Percentiles rank a stretch among this genome's conserved stretches.
These are phyloP conservation scores for Gremmenia infestans DNA, from an alignment of 2,329 filamentous ascomycete species.

Conservation along the genomic window DNA sequence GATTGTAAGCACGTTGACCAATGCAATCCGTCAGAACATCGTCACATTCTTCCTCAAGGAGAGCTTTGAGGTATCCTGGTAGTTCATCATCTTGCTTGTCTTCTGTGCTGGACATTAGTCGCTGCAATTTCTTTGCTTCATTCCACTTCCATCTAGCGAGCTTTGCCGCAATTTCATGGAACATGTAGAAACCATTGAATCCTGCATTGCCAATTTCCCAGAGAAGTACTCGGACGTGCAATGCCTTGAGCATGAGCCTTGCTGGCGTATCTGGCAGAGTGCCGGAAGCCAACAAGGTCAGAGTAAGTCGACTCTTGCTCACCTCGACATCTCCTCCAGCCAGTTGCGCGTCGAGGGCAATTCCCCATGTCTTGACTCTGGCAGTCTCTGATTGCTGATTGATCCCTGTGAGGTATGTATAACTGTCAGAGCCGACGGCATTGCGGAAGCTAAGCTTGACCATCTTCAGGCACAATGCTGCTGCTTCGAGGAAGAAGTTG, in stretches of 20 bases:
- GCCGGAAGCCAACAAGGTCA: constrained; percentile 82
- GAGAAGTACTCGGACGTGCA: constrained; percentile 84
- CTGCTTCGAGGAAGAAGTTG: constrained; percentile 78
- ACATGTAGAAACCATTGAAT: constrained; percentile 57
- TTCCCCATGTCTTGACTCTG: constrained; percentile 86
- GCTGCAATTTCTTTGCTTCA: constrained; percentile 64
- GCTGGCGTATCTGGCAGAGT: constrained; percentile 80
- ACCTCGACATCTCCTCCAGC: constrained; percentile 87
- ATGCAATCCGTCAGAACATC: constrained; percentile 74
- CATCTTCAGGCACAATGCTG: constrained; percentile 74
- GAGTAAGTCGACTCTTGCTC: constrained; percentile 76
- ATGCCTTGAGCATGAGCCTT: constrained; percentile 83
- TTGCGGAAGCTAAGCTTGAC: constrained; percentile 77
- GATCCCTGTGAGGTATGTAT: constrained; percentile 72
- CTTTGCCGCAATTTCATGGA: constrained; percentile 66
- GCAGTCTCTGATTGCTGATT: constrained; percentile 82
- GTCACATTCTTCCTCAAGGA: constrained; percentile 77
- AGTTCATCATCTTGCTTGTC: constrained; percentile 53
- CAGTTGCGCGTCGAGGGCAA: constrained; percentile 87
- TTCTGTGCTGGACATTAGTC: constrained; percentile 40
- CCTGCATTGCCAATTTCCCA: constrained; percentile 69
- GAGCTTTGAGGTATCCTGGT: constrained; percentile 67
- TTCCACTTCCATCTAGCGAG: constrained; percentile 77
- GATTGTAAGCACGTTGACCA: constrained; percentile 80
- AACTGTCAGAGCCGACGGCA: constrained; percentile 69